Evolutionary conservation across 345 rosid genomes (phyloP).

Genomic region (Microthlaspi erraticum): DNA sequence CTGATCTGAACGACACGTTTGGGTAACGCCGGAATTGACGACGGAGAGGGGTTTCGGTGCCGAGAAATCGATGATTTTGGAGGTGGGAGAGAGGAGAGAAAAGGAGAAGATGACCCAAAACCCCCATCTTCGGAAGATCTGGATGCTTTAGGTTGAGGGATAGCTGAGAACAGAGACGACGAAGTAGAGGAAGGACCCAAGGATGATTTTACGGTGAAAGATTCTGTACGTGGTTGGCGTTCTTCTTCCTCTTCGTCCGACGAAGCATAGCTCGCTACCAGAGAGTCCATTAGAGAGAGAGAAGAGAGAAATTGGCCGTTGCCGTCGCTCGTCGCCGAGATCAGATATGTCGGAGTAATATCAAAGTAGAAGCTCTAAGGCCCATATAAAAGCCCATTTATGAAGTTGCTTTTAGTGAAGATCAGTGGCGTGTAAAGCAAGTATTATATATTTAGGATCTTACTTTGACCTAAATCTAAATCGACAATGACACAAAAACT

Average conservation of each 20-base stretch:
- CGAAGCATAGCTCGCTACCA: constrained; percentile 84
- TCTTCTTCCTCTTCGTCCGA: constrained; percentile 79
- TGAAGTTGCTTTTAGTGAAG: not conserved
- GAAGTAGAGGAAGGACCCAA: constrained; percentile 17
- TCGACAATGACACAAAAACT: not conserved
- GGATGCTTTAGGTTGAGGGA: constrained; percentile 54
- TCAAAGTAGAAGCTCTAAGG: not conserved
- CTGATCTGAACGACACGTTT: constrained; percentile 76
- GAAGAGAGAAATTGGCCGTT: not conserved
- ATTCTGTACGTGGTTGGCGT: constrained; percentile 10
- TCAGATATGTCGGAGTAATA: not conserved
- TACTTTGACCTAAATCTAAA: not conserved
- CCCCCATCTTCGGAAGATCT: constrained; percentile 38
- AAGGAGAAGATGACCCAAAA: constrained; percentile 38
- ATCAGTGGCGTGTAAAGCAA: not conserved
- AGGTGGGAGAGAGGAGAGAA: constrained; percentile 60
- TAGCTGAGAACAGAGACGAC: constrained; percentile 52
- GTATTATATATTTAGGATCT: not conserved
- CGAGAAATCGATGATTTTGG: constrained; percentile 49
- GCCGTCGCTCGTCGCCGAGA: not conserved
- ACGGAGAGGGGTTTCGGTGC: constrained; percentile 2
- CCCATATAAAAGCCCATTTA: constrained; percentile 31
- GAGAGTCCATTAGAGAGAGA: constrained; percentile 64
- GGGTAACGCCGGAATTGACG: constrained; percentile 31
- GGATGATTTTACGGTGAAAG: constrained; percentile 25